phyloP scores from a whole-genome alignment of 2,329 filamentous ascomycete genomes.

The Fusarium mexicanum region DNA sequence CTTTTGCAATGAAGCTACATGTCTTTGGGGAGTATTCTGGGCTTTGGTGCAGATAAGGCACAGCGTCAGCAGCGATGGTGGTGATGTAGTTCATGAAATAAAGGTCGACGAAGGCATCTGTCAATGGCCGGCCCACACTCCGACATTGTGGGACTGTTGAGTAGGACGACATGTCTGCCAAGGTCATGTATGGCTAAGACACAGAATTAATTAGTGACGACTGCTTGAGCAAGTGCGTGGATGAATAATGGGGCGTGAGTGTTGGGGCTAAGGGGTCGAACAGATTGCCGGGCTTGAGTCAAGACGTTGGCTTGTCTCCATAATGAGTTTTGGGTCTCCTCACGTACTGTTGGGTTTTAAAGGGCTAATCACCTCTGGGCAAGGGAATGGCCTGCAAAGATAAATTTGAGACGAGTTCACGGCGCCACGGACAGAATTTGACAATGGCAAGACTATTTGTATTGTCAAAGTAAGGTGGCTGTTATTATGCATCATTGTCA shows the following conservation, averaged over 20 bases:
- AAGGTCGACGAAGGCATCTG: not conserved
- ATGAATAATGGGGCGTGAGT: not conserved
- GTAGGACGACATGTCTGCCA: not conserved
- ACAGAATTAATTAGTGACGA: not conserved
- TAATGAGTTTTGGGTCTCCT: not conserved
- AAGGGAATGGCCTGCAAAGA: not conserved
- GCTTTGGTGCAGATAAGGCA: not conserved
- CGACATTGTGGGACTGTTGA: not conserved
- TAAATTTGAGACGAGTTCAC: not conserved
- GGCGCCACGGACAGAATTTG: not conserved
- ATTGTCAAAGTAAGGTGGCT: not conserved
- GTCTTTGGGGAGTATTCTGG: not conserved
- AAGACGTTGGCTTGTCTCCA: not conserved
- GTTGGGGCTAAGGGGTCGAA: not conserved
- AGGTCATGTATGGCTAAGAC: not conserved
- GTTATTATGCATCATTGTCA: not conserved
- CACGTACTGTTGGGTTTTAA: not conserved
- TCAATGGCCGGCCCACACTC: not conserved
- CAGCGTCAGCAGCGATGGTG: not conserved
- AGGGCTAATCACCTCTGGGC: not conserved
- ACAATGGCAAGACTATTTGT: not conserved
- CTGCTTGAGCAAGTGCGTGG: not conserved
- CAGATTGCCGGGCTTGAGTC: not conserved
- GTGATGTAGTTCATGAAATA: slow-evolving; percentile 6
- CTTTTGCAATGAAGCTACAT: no score